Conservation (phyloP, 768 basidiomycete genomes). For the Panaeolus cyanescens region DNA sequence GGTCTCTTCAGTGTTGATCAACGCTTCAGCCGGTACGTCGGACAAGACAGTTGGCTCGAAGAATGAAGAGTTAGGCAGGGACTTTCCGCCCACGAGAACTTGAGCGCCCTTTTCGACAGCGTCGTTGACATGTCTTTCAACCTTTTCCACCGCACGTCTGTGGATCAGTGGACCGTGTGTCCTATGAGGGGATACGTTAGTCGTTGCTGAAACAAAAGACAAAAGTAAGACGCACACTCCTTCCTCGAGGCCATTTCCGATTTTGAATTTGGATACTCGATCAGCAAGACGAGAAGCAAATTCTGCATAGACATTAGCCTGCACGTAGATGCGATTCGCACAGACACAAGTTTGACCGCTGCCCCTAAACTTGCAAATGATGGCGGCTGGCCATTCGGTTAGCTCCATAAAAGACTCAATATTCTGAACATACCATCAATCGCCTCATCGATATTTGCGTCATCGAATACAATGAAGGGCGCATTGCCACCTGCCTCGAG, state of each 20-base stretch:
- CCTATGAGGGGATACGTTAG: slow-evolving; percentile 33
- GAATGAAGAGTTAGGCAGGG: slow-evolving; percentile 61
- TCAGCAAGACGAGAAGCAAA: slow-evolving; percentile 88
- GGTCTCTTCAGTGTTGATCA: slow-evolving; percentile 83
- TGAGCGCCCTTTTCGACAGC: slow-evolving; percentile 85
- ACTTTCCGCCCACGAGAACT: slow-evolving; percentile 87
- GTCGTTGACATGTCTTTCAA: slow-evolving; percentile 83
- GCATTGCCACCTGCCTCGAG: slow-evolving; percentile 94
- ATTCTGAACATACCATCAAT: slow-evolving; percentile 62
- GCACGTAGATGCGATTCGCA: slow-evolving; percentile 92
- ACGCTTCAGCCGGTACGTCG: slow-evolving; percentile 73
- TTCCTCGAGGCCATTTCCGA: slow-evolving; percentile 85
- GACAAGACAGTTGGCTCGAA: slow-evolving; percentile 87
- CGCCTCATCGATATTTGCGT: slow-evolving; percentile 91
- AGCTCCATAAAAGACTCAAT: neutral
- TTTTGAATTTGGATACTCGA: slow-evolving; percentile 78
- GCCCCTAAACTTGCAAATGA: slow-evolving; percentile 77
- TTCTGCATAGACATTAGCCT: slow-evolving; percentile 88
- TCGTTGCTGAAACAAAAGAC: neutral
- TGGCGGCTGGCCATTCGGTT: slow-evolving; percentile 48
- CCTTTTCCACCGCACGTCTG: slow-evolving; percentile 81
- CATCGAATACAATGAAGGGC: slow-evolving; percentile 96
- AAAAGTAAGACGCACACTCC: slow-evolving; percentile 55
- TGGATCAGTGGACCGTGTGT: slow-evolving; percentile 98
- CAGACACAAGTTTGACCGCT: slow-evolving; percentile 87